Percentiles rank a stretch among this genome's conserved stretches.
phyloP scores from a whole-genome alignment of 306 rosid species.

The Castanopsis chinensis region DNA sequence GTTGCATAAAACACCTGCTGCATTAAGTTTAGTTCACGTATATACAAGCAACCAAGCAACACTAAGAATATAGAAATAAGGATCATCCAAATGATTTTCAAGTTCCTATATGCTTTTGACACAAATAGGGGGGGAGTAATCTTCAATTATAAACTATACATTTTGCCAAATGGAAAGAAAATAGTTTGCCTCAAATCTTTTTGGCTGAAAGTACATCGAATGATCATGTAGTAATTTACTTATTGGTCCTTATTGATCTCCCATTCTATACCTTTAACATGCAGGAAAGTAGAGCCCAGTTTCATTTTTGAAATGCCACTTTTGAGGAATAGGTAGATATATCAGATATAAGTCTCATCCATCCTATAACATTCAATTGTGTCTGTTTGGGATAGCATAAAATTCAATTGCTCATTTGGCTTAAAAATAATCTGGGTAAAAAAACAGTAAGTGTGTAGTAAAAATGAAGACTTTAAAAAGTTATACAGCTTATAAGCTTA shows the following conservation, averaged over 20 bases:
- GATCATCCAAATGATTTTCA: not conserved
- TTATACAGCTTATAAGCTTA: too few species aligned
- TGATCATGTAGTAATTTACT: not conserved
- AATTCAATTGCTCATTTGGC: too few species aligned
- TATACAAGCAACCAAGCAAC: not conserved
- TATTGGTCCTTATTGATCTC: not conserved
- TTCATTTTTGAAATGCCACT: not conserved
- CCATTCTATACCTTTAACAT: not conserved
- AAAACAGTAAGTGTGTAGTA: too few species aligned
- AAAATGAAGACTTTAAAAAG: too few species aligned
- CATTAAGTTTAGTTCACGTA: too few species aligned
- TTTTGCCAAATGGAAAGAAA: not conserved
- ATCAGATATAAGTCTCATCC: not conserved
- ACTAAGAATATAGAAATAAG: not conserved
- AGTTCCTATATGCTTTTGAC: not conserved
- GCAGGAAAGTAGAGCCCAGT: not conserved
- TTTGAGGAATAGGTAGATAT: not conserved
- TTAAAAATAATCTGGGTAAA: too few species aligned
- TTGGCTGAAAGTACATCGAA: not conserved
- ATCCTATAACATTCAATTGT: not conserved
- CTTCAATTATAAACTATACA: not conserved
- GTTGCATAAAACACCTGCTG: conserved; percentile 3
- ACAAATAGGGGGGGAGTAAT: not conserved
- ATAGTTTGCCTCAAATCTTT: not conserved
- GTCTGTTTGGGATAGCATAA: too few species aligned